Base-by-base conservation (phyloP, 2,329 filamentous ascomycete genomes). In the Arthrobotrys iridis region DNA sequence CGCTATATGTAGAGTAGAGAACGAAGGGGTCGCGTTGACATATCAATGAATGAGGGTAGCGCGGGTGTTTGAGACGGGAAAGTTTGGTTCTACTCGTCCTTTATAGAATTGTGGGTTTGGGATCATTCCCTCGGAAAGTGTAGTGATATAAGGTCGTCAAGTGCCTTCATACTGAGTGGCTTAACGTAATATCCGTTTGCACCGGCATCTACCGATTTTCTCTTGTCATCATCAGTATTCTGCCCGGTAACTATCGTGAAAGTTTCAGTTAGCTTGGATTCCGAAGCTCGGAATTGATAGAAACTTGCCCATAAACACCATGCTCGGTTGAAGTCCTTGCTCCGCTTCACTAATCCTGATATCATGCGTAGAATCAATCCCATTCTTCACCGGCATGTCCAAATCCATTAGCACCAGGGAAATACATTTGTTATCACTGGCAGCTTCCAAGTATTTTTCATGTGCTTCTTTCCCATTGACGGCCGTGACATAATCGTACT, bases 381-480 rank as follows among this genome's bases (percentile, higher is more conserved):
- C 83, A 52, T 84, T 83, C 70, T 82, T 83, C 13, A 83, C 79
- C 2, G 83, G 83, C 83, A 84, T 84, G 63, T 84, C 83, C 43
- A 84, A 80, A 41, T 84, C 83, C 82, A 83, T 83, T 4, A 84
- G 78, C 13, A 84, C 82, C 20, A 83, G 80, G 15, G 83, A 82
- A 50, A 83, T 81, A n/a, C 80, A 82, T 7, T 81, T 79, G 0
- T 79, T 77, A 22, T 78, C 64, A 4, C 64, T 57, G 41, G 79
- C 30, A 2, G 73, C 40, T 76, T 76, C 3, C n/a, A 77, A 63
- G 73, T 82, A 83, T 0, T 79, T 80, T 13, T 83, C 80, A 7
- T 85, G 81, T 1, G 84, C 84, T 78, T 85, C 82, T 15, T 81
- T 79, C 1, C 85, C 84, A 43, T 86, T 83, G 4, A 81, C 81